These are phyloP conservation scores for Hylodesmum podocarpum DNA, from an alignment of 306 rosid genomes.

Conservation along the genomic window DNA sequence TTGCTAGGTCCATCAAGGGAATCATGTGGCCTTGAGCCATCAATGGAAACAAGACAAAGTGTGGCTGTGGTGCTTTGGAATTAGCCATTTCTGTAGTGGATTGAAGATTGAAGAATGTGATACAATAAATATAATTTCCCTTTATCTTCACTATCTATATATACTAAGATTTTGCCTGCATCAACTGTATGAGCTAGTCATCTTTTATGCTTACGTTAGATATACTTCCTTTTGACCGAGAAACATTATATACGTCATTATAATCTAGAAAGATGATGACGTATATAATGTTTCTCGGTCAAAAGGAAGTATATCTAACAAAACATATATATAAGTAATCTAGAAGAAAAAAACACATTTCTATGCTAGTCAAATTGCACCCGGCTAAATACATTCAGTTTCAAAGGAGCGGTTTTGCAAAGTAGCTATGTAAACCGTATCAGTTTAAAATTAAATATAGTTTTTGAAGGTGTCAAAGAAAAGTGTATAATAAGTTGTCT, in stretches of 20 bases:
- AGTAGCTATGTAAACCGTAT: too few relatives aligned
- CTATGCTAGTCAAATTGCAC: background rate
- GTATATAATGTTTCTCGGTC: background rate
- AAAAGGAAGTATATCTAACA: background rate
- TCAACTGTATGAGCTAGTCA: too few relatives aligned
- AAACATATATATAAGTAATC: background rate
- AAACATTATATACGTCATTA: background rate
- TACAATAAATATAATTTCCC: too few relatives aligned
- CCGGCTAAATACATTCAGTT: background rate
- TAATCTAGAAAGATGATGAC: too few relatives aligned
- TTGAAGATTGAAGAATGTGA: too few relatives aligned
- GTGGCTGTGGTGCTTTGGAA: slow-evolving; percentile 34
- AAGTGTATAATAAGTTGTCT: too few relatives aligned
- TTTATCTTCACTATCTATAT: too few relatives aligned
- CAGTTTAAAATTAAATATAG: too few relatives aligned
- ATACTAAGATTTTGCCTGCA: too few relatives aligned
- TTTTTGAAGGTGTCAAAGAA: too few relatives aligned
- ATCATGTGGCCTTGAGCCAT: slow-evolving; percentile 90
- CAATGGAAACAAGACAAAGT: slow-evolving; percentile 60
- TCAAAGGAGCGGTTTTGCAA: too few relatives aligned
- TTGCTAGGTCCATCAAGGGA: slow-evolving; percentile 77
- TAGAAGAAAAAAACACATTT: background rate
- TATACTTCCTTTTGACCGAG: background rate
- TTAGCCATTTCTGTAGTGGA: too few relatives aligned
- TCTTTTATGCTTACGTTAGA: background rate